Percentiles rank a stretch among this genome's conserved stretches.
These are phyloP conservation scores for Brassica juncea DNA, from an alignment of 345 rosid species.

Conservation along the genomic window DNA sequence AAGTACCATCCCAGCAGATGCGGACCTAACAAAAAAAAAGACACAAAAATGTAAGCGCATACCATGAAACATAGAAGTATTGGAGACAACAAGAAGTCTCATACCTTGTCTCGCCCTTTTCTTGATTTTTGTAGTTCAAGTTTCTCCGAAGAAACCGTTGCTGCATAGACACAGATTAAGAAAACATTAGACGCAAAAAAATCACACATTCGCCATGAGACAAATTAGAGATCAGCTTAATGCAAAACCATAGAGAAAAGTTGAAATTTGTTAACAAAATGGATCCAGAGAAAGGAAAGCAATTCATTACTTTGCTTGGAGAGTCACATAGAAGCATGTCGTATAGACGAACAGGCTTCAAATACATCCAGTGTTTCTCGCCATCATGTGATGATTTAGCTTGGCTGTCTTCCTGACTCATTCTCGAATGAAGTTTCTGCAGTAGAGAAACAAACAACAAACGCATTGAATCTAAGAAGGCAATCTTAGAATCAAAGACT, in stretches of 20 bases:
- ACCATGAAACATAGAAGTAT: neutral
- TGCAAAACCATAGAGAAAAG: neutral
- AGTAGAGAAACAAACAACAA: neutral
- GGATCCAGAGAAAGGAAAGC: neutral
- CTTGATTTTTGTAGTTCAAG: slow-evolving; percentile 61
- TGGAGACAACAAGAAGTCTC: neutral
- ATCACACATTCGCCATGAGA: slow-evolving; percentile 43
- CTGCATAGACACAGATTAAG: slow-evolving; percentile 44
- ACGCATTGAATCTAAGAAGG: neutral
- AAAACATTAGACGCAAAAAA: slow-evolving; percentile 1
- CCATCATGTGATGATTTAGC: neutral
- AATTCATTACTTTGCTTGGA: slow-evolving; percentile 49
- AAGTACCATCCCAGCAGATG: slow-evolving; percentile 61
- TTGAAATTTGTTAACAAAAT: neutral
- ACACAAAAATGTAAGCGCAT: neutral
- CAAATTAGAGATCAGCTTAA: neutral
- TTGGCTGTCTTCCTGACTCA: neutral
- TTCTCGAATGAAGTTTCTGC: neutral
- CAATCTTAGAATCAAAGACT: neutral
- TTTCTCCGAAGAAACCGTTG: slow-evolving; percentile 76
- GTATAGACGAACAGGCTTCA: neutral
- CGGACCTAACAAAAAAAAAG: slow-evolving; percentile 52
- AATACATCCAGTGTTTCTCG: neutral
- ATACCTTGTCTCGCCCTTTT: slow-evolving; percentile 61
- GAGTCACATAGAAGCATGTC: slow-evolving; percentile 47